phyloP scores from a whole-genome alignment of 495 filamentous ascomycete species.

The Xanthoparmelia taractica region DNA sequence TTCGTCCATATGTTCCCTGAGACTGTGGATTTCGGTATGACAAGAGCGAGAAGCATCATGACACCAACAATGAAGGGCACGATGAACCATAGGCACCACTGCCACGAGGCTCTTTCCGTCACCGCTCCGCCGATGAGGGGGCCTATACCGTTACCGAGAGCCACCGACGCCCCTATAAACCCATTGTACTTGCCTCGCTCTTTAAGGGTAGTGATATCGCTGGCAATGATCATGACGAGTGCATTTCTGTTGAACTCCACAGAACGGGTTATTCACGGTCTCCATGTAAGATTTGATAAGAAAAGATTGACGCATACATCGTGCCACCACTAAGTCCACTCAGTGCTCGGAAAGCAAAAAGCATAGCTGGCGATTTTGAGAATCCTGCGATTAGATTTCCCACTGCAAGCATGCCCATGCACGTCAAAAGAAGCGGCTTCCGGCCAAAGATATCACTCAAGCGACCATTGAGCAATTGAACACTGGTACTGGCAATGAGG shows the following conservation, averaged over 20 bases:
- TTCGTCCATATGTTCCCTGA: slow-evolving; percentile 1
- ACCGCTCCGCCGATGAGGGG: slow-evolving; percentile 49
- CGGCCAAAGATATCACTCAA: slow-evolving; percentile 36
- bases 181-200: slow-evolving; percentile 54
- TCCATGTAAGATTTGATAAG: background rate
- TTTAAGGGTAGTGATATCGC: slow-evolving; percentile 47
- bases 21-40: slow-evolving; percentile 8
- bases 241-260: slow-evolving; percentile 14
- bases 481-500: slow-evolving; percentile 29
- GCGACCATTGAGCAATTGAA: slow-evolving; percentile 33
- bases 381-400: slow-evolving; percentile 29
- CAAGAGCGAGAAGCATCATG: slow-evolving; percentile 8
- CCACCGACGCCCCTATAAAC: slow-evolving; percentile 48
- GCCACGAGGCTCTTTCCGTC: slow-evolving; percentile 41
- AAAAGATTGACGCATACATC: slow-evolving; percentile 9
- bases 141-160: slow-evolving; percentile 47
- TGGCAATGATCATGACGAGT: slow-evolving; percentile 40
- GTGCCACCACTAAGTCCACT: slow-evolving; percentile 24
- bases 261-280: background rate
- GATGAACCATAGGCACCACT: slow-evolving; percentile 50
- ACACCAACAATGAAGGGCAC: slow-evolving; percentile 1
- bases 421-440: slow-evolving; percentile 25
- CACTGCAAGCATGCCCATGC: slow-evolving; percentile 25
- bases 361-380: slow-evolving; percentile 19
- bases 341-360: slow-evolving; percentile 25